A percentile compares a stretch with the other conserved stretches of the same genome.
phyloP scores from a whole-genome alignment of 2,329 filamentous ascomycete genomes.

The Epicoccum nigrum region DNA sequence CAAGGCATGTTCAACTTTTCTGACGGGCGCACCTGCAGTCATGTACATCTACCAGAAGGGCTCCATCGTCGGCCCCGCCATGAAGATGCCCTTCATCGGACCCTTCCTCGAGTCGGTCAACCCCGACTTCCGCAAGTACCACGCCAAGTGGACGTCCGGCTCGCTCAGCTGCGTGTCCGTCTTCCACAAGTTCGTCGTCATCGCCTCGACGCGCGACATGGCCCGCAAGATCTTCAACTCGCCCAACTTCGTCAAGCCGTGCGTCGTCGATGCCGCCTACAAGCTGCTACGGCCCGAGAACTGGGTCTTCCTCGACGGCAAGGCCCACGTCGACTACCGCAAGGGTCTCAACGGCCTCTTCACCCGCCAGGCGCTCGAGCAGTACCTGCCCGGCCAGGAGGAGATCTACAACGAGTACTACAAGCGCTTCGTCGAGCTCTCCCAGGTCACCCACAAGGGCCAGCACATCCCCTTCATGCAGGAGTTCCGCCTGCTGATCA shows the following conservation, averaged over 20 bases:
- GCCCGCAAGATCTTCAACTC: constrained; percentile 97
- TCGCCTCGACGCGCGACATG: constrained; percentile 93
- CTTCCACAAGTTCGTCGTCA: constrained; percentile 99
- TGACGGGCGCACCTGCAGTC: constrained; percentile 58
- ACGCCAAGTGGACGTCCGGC: constrained; percentile 89
- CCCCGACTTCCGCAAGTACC: constrained; percentile 89
- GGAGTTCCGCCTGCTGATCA: constrained; percentile 92
- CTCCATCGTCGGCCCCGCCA: constrained; percentile 53
- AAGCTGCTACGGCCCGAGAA: constrained; percentile 92
- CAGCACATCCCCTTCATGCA: constrained; percentile 87
- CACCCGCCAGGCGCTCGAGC: constrained; percentile 84
- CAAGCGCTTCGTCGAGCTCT: constrained; percentile 75
- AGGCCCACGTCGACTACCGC: constrained; percentile 93
- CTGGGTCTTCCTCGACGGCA: constrained; percentile 97
- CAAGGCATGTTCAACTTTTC: not conserved
- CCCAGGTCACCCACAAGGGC: constrained; percentile 68
- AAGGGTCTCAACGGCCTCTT: constrained; percentile 96
- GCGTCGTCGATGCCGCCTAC: constrained; percentile 90
- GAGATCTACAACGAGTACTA: constrained; percentile 91
- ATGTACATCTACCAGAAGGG: constrained; percentile 56
- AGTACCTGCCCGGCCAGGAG: constrained; percentile 90
- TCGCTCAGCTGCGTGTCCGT: constrained; percentile 96
- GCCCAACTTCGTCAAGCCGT: constrained; percentile 88
- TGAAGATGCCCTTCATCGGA: constrained; percentile 68
- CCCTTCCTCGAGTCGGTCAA: constrained; percentile 92